Evolutionary conservation across 371 early-diverging fungal species (phyloP).

Genomic region (Syncephalastrum racemosum): DNA sequence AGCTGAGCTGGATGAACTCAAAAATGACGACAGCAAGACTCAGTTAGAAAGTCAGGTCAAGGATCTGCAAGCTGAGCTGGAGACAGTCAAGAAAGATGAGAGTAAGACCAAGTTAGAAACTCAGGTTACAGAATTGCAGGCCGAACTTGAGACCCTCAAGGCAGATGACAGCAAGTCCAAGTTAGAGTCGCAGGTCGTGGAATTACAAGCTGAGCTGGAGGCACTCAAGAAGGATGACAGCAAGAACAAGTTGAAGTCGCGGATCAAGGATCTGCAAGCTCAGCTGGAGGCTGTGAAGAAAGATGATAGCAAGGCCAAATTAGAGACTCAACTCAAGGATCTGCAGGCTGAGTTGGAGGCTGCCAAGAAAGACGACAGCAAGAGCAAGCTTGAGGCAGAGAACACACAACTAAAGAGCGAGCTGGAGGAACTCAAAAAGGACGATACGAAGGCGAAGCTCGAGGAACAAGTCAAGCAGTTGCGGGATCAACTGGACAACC

Average conservation of each 20-base stretch:
- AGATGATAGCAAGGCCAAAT: neutral
- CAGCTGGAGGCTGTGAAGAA: slow-evolving; percentile 11
- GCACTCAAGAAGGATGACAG: slow-evolving; percentile 13
- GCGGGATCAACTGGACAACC: slow-evolving; percentile 18
- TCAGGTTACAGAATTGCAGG: slow-evolving; percentile 3
- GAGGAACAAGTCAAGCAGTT: slow-evolving; percentile 31
- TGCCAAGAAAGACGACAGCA: slow-evolving; percentile 12
- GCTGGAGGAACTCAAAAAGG: slow-evolving; percentile 23
- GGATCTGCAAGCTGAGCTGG: neutral
- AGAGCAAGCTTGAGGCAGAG: slow-evolving; percentile 22
- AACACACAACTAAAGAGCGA: slow-evolving; percentile 23
- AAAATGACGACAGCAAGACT: neutral
- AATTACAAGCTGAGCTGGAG: slow-evolving; percentile 12
- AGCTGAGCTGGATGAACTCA: no score
- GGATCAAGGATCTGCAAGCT: slow-evolving; percentile 10
- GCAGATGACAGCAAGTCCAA: slow-evolving; percentile 3
- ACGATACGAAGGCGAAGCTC: slow-evolving; percentile 4
- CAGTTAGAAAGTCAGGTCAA: slow-evolving; percentile 6
- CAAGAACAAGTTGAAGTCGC: slow-evolving; percentile 24
- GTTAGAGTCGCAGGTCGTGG: slow-evolving; percentile 9
- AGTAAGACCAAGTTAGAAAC: slow-evolving; percentile 2
- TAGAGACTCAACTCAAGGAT: slow-evolving; percentile 13
- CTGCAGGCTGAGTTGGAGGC: slow-evolving; percentile 14
- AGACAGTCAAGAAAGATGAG: neutral
- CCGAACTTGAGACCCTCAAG: slow-evolving; percentile 4